A percentile compares a stretch with the other conserved stretches of the same genome.
Conservation (phyloP, 225 moss, liverwort and hornwort species). For the Pseudoscleropodium purum region DNA sequence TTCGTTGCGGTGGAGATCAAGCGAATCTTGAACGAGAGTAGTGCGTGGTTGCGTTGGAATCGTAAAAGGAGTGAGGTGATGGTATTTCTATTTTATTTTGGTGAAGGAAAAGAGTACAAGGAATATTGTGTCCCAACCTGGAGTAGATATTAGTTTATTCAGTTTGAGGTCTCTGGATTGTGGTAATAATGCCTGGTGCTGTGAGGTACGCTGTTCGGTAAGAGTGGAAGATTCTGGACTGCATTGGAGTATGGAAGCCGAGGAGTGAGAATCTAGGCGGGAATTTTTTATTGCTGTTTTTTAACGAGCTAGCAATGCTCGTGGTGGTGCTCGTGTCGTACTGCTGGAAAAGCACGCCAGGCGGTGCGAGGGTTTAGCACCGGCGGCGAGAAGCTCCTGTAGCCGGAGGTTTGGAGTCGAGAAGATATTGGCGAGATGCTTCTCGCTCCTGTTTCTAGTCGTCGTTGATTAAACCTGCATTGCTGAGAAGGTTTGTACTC, state of each 20-base stretch:
- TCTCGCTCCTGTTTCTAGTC: neutral
- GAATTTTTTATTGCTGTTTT: neutral
- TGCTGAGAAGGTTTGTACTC: constrained; percentile 5
- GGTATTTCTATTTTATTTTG: neutral
- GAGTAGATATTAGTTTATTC: neutral
- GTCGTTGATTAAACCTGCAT: neutral
- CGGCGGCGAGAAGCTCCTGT: neutral
- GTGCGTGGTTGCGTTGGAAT: neutral
- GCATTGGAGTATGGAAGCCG: neutral
- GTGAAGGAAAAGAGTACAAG: neutral
- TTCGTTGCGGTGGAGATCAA: neutral
- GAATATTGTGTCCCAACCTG: neutral
- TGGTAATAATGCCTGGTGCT: neutral
- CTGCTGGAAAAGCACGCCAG: neutral
- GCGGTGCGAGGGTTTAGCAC: neutral
- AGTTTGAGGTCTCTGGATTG: neutral
- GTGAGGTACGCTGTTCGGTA: neutral
- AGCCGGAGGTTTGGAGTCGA: neutral
- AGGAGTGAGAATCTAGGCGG: neutral
- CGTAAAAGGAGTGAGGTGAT: neutral
- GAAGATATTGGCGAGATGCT: constrained; percentile 1
- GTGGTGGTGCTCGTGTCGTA: neutral
- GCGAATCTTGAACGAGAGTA: neutral
- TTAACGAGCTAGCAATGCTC: constrained; percentile 15
- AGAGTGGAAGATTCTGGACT: neutral